Base-by-base conservation (phyloP, 352 stramenopile species). In the Phytophthora aleatoria region DNA sequence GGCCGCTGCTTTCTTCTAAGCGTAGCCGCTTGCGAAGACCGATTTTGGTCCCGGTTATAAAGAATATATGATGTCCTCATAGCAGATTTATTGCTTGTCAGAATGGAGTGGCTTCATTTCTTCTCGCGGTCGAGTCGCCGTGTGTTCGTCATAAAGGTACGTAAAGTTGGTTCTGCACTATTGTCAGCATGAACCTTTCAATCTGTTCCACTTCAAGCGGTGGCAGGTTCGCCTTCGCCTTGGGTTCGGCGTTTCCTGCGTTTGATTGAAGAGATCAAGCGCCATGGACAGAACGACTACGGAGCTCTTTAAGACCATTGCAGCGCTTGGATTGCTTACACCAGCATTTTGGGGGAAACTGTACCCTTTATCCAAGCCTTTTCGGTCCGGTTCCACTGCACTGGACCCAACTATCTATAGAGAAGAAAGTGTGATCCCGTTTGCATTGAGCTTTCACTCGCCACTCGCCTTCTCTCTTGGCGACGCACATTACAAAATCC, bases 1-100 rank as follows among this genome's bases (percentile, higher is more conserved):
- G 16, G 60, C 52, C 31, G 64, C 63, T 20, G 44, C 57, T 1
- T 58, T 79, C 44, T 71, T 79, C 57, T 79, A 79, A 67, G 49
- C 56, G 33, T 64, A 64, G 56, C 27, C n/a, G 54, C 10, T 27
- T 51, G 13, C 12, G 16, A 65, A 52, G 27, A 26, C 33, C 42
- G 11, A 38, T 50, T 57, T 51, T 66, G 16, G 47, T 15, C 44
- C n/a, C 63, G 15, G 36, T 71, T 69, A 60, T 57, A 57, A 67
- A 54, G 41, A 64, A 67, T 57, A 57, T 59, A 61, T 62, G 24
- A 55, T 65, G 39, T 59, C 42, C 35, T 45, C 27, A 45, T 69
- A 28, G 27, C 50, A 42, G 51, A 50, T 59, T 58, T 49, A 47
- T 57, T 61, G 20, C 20, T 20, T 20, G 20, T 20, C 20, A 8